A percentile compares a stretch with the other conserved stretches of the same genome.
phyloP scores from a whole-genome alignment of 768 basidiomycete genomes.

The Saitozyma sp. region DNA sequence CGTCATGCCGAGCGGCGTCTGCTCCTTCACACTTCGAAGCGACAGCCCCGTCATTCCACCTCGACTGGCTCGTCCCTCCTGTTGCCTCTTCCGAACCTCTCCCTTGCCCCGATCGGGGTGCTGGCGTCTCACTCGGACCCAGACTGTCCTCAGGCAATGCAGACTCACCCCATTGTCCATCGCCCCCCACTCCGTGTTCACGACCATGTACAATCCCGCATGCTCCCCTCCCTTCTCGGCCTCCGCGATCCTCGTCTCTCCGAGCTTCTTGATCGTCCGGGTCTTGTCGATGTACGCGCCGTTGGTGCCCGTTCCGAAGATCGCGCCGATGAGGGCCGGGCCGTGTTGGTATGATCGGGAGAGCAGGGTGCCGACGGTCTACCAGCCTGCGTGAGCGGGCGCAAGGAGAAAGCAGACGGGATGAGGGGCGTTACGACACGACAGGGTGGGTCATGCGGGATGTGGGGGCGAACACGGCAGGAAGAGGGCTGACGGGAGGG shows the following conservation, averaged over 20 bases:
- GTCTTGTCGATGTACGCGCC: slow-evolving; percentile 93
- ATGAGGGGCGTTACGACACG: too few species aligned
- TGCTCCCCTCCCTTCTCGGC: slow-evolving; percentile 53
- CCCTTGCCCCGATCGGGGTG: too few species aligned
- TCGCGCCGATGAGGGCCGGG: slow-evolving; percentile 78
- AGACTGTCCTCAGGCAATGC: neutral
- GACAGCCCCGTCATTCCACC: too few species aligned
- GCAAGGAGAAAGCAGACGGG: too few species aligned
- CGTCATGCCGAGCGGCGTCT: too few species aligned
- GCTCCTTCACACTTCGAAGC: too few species aligned
- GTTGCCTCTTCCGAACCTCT: too few species aligned
- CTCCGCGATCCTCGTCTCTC: slow-evolving; percentile 59
- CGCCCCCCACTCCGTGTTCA: slow-evolving; percentile 98
- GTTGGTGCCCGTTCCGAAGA: slow-evolving; percentile 98
- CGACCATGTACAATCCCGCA: slow-evolving; percentile 70
- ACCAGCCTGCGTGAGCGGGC: slow-evolving; percentile 5
- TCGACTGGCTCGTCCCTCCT: too few species aligned
- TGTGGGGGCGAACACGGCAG: too few species aligned
- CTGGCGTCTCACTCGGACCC: too few species aligned
- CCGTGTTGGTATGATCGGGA: slow-evolving; percentile 93
- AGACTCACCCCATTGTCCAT: slow-evolving; percentile 86
- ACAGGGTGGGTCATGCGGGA: too few species aligned
- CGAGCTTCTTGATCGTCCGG: slow-evolving; percentile 79
- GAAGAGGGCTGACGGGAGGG: neutral
- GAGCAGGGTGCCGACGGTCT: slow-evolving; percentile 95